Percentiles rank a stretch among this genome's conserved stretches.
These are phyloP conservation scores for Mycena indigotica DNA, from an alignment of 768 basidiomycete genomes.

Conservation along the genomic window DNA sequence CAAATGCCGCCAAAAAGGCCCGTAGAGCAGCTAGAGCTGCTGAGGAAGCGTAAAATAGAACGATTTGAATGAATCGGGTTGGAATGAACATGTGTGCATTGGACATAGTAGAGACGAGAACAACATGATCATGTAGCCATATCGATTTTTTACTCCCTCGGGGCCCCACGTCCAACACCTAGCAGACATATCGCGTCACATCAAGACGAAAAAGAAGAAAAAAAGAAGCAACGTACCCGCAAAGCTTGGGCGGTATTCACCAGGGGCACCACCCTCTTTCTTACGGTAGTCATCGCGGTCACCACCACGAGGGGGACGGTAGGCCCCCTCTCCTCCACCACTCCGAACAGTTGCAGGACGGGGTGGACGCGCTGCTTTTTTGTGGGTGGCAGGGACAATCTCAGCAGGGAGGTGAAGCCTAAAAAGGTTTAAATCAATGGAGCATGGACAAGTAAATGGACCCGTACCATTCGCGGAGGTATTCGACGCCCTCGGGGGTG, in stretches of 20 bases:
- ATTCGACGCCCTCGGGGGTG: conserved; percentile 96
- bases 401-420: conserved; percentile 94
- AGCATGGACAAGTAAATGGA: not conserved
- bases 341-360: conserved; percentile 77
- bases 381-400: conserved; percentile 97
- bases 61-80: not conserved
- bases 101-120: conserved; percentile 4
- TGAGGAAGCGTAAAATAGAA: conserved; percentile 5
- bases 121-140: not conserved
- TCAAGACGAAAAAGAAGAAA: not conserved
- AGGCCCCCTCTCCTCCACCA: conserved; percentile 75
- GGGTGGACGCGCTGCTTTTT: conserved; percentile 88
- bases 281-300: conserved; percentile 92
- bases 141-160: conserved; percentile 57
- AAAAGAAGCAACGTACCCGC: conserved; percentile 30
- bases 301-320: conserved; percentile 85
- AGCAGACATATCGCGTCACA: not conserved
- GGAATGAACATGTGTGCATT: conserved; percentile 1
- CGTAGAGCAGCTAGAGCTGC: conserved; percentile 16
- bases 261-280: conserved; percentile 87
- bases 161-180: conserved; percentile 86
- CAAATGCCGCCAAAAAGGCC: conserved; percentile 91
- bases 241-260: conserved; percentile 88
- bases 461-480: conserved; percentile 84
- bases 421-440: not conserved